These are phyloP conservation scores for Yamadazyma taylorii DNA, from an alignment of 1,139 yeast species.

Conservation along the genomic window DNA sequence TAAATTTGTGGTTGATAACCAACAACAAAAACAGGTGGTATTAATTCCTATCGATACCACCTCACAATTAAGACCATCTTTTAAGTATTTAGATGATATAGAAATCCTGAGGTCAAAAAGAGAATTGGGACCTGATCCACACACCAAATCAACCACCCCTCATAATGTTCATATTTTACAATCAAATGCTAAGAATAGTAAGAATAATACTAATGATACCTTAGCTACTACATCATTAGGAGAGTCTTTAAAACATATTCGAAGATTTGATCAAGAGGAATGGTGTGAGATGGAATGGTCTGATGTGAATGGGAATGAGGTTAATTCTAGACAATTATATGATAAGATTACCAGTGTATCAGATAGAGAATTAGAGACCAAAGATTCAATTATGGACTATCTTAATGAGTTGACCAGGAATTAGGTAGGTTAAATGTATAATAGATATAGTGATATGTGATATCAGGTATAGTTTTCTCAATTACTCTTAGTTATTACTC, in stretches of 20 bases:
- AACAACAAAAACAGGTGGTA: conserved; percentile 46
- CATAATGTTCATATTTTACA: conserved; percentile 46
- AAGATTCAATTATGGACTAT: conserved; percentile 8
- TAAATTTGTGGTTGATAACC: conserved; percentile 21
- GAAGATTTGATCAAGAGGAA: conserved; percentile 73
- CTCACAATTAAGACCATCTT: conserved; percentile 79
- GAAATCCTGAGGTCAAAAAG: conserved; percentile 33
- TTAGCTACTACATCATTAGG: conserved; percentile 67
- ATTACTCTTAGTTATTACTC: too few species aligned
- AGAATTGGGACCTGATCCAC: conserved; percentile 26
- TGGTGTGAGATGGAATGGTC: conserved; percentile 53
- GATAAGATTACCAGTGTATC: not conserved
- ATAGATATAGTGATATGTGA: too few species aligned
- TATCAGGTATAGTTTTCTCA: too few species aligned
- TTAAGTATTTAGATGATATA: conserved; percentile 67
- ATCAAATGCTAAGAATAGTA: conserved; percentile 44
- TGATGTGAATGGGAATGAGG: conserved; percentile 36
- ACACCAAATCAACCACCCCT: conserved; percentile 16
- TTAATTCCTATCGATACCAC: conserved; percentile 66
- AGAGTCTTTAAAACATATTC: conserved; percentile 74
- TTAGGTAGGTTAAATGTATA: too few species aligned
- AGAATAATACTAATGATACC: conserved; percentile 73
- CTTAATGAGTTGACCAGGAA: conserved; percentile 4
- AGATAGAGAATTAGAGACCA: conserved; percentile 1
- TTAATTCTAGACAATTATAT: conserved; percentile 3